Evolutionary conservation across 78 protist species (phyloP).

Genomic region (Pigoraptor vietnamica): DNA sequence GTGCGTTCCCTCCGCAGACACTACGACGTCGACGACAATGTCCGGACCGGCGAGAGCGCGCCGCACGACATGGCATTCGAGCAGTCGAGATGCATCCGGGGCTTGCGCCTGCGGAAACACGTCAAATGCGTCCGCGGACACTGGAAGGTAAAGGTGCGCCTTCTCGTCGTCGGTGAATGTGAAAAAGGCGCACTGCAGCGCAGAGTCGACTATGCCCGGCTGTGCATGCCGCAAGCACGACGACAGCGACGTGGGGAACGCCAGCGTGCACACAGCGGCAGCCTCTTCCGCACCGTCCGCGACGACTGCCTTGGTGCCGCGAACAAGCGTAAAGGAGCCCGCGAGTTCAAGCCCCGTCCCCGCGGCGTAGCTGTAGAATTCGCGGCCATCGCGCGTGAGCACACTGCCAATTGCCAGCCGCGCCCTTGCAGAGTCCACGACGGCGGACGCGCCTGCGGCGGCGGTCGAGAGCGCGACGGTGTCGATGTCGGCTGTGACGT

Average conservation of each 20-base stretch:
- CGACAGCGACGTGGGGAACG: no score
- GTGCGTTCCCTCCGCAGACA: neutral
- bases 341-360: neutral
- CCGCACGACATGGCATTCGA: neutral
- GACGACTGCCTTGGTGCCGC: no score
- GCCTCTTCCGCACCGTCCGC: no score
- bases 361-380: neutral
- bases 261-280: no score
- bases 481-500: no score
- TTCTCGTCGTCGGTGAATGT: neutral
- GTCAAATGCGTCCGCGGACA: neutral
- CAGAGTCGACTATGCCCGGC: neutral
- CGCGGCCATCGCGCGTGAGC: neutral
- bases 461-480: no score
- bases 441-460: no score
- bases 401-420: no score
- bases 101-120: neutral
- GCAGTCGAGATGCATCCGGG: neutral
- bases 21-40: neutral
- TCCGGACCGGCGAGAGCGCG: neutral
- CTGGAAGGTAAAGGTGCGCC: neutral
- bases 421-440: no score
- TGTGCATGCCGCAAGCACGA: no score
- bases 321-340: neutral
- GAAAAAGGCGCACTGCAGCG: neutral